Percentiles rank a stretch among this genome's conserved stretches.
These are phyloP conservation scores for Hemerocallis citrina DNA, from an alignment of 106 monocot species.

Conservation along the genomic window DNA sequence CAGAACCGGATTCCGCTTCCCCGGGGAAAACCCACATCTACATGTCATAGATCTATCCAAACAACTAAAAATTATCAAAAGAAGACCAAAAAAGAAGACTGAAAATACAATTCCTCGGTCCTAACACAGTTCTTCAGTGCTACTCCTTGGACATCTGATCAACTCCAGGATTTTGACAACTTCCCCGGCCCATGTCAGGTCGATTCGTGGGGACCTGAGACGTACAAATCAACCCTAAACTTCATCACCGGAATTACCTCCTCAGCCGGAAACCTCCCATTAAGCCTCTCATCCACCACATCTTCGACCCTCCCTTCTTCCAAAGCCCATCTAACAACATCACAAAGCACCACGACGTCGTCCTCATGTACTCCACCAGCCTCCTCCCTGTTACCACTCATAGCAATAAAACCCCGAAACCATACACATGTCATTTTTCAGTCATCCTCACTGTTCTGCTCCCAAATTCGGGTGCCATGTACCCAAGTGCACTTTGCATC, in stretches of 20 bases:
- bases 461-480: slow-evolving; percentile 36
- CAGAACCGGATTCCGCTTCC: not conserved
- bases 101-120: no score
- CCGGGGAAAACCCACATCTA: no score
- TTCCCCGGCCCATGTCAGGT: slow-evolving; percentile 36
- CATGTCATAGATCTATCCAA: not conserved
- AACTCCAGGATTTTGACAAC: slow-evolving; percentile 28
- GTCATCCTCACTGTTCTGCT: slow-evolving; percentile 13
- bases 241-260: slow-evolving; percentile 24
- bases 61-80: not conserved
- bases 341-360: no score
- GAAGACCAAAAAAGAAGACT: no score
- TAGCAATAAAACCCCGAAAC: slow-evolving; percentile 24
- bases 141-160: slow-evolving; percentile 18
- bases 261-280: slow-evolving; percentile 15
- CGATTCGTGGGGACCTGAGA: slow-evolving; percentile 26
- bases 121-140: slow-evolving; percentile 12
- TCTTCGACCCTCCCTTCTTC: slow-evolving; percentile 21
- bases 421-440: slow-evolving; percentile 27
- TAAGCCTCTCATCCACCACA: slow-evolving; percentile 16
- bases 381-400: no score
- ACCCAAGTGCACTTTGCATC: no score
- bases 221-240: slow-evolving; percentile 29
- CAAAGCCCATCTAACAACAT: slow-evolving; percentile 12
- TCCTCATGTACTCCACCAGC: no score